A percentile compares a stretch with the other conserved stretches of the same genome.
Conservation (phyloP, 352 stramenopile genomes). For the Bremia lactucae region DNA sequence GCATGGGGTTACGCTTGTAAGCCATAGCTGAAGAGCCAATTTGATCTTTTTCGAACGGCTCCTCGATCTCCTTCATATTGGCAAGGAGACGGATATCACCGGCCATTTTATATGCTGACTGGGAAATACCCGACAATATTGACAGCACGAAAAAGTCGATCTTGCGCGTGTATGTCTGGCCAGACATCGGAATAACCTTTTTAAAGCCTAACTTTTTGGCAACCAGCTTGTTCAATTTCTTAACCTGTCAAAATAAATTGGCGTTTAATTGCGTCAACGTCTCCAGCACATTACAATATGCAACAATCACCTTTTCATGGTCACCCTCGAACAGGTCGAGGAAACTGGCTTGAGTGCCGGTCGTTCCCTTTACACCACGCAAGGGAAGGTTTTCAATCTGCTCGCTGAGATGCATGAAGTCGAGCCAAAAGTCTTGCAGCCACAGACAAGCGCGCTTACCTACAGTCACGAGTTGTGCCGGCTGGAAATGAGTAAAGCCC, state of each 20-base stretch:
- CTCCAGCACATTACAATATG: not conserved
- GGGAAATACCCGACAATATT: slow-evolving; percentile 92
- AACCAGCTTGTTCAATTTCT: slow-evolving; percentile 93
- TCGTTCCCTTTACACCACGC: slow-evolving; percentile 98
- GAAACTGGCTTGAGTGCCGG: slow-evolving; percentile 97
- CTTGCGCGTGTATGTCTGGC: slow-evolving; percentile 99
- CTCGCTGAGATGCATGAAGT: slow-evolving; percentile 91
- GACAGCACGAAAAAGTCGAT: slow-evolving; percentile 96
- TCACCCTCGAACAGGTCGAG: slow-evolving; percentile 98
- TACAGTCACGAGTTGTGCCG: slow-evolving; percentile 96
- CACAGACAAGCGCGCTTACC: slow-evolving; percentile 96
- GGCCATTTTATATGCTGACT: slow-evolving; percentile 99
- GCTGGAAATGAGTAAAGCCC: slow-evolving; percentile 99
- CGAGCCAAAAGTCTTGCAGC: slow-evolving; percentile 96
- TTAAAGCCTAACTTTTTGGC: slow-evolving; percentile 97
- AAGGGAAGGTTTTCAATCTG: slow-evolving; percentile 95
- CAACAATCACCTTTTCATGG: slow-evolving; percentile 86
- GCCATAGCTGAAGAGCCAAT: slow-evolving; percentile 98
- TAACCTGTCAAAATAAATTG: slow-evolving; percentile 54
- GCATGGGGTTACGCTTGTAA: slow-evolving; percentile 99
- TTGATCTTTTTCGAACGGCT: slow-evolving; percentile 89
- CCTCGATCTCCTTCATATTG: slow-evolving; percentile 99
- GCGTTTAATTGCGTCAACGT: not conserved
- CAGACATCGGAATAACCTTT: slow-evolving; percentile 93
- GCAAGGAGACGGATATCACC: slow-evolving; percentile 96